phyloP scores from a whole-genome alignment of 805 yeast genomes.

The Saccharomycopsis javanensis region DNA sequence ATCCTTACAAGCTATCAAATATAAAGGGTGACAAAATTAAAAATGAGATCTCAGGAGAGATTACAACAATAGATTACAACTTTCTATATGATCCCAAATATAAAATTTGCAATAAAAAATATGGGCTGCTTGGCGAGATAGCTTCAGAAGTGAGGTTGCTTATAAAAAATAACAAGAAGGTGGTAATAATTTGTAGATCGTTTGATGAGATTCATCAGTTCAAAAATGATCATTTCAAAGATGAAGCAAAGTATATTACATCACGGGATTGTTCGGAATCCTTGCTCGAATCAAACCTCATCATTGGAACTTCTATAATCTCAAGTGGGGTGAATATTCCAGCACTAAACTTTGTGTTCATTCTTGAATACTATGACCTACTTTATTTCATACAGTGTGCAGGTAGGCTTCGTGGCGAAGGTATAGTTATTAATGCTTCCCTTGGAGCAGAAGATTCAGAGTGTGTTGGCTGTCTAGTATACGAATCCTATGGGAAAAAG shows the following conservation, averaged over 20 bases:
- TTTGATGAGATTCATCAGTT: background rate
- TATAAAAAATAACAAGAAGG: background rate
- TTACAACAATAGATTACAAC: background rate
- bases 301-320: background rate
- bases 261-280: background rate
- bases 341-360: background rate
- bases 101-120: background rate
- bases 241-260: background rate
- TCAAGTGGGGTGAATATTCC: background rate
- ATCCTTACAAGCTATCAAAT: background rate
- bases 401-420: background rate
- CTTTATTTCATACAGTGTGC: background rate
- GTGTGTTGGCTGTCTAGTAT: background rate
- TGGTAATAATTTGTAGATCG: background rate
- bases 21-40: background rate
- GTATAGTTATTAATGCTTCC: background rate
- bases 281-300: background rate
- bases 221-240: background rate
- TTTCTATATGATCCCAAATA: background rate
- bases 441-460: background rate
- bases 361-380: background rate
- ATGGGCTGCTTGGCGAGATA: background rate
- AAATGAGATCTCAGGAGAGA: background rate
- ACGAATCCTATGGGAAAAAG: background rate
- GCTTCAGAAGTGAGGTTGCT: background rate